phyloP scores from a whole-genome alignment of 352 stramenopile species.

The Phytophthora colocasiae region DNA sequence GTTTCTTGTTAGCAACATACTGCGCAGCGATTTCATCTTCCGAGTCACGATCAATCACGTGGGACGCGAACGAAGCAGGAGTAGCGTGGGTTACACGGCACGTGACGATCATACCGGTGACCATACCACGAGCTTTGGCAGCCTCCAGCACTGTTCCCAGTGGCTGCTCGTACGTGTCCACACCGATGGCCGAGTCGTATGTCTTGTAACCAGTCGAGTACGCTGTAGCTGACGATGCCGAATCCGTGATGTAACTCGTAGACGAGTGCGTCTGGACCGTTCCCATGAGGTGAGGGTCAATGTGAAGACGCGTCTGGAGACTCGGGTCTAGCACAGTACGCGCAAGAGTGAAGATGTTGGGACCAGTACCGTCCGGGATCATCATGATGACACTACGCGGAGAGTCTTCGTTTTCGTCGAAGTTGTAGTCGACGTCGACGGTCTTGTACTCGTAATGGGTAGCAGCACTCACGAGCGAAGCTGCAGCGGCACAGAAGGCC shows the following conservation, averaged over 20 bases:
- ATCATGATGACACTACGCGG: slow-evolving; percentile 76
- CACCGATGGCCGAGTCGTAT: slow-evolving; percentile 62
- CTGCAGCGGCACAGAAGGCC: slow-evolving; percentile 24
- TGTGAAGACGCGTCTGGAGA: slow-evolving; percentile 62
- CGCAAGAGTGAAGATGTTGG: slow-evolving; percentile 69
- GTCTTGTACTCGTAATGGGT: slow-evolving; percentile 69
- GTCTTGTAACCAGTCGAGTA: slow-evolving; percentile 77
- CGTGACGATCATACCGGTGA: slow-evolving; percentile 75
- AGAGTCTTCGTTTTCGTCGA: slow-evolving; percentile 52
- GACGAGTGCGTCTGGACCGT: slow-evolving; percentile 70
- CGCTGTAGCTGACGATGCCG: slow-evolving; percentile 56
- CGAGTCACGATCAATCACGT: slow-evolving; percentile 59
- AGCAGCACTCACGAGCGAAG: slow-evolving; percentile 33
- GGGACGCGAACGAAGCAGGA: slow-evolving; percentile 59
- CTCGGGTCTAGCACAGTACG: slow-evolving; percentile 63
- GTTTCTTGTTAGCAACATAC: slow-evolving; percentile 73
- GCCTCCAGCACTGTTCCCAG: slow-evolving; percentile 71
- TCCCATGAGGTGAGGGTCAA: slow-evolving; percentile 62
- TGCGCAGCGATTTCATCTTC: slow-evolving; percentile 66
- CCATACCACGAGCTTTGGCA: slow-evolving; percentile 66
- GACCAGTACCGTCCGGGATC: slow-evolving; percentile 72
- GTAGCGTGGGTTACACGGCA: slow-evolving; percentile 72
- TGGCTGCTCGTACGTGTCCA: slow-evolving; percentile 63
- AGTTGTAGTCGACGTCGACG: slow-evolving; percentile 64
- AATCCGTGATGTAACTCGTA: slow-evolving; percentile 76